Conservation (phyloP, 2,329 filamentous ascomycete genomes). For the Cordyceps pruinosa region DNA sequence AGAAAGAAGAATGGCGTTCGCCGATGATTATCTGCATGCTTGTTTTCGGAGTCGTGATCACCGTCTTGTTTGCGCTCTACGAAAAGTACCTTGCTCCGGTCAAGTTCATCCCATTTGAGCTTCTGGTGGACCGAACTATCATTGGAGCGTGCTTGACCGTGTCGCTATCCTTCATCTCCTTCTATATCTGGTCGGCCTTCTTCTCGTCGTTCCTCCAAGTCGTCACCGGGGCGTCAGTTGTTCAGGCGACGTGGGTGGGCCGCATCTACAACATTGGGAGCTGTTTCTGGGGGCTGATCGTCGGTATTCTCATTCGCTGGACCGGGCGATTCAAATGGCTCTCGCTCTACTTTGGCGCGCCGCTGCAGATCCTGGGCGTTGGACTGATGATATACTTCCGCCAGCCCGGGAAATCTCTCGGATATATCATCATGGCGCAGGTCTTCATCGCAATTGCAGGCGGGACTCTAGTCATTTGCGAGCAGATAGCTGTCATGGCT, state of each 20-base stretch:
- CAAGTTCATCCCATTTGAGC: conserved; percentile 47
- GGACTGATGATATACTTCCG: conserved; percentile 39
- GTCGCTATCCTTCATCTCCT: conserved; percentile 39
- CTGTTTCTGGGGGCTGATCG: conserved; percentile 40
- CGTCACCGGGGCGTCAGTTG: conserved; percentile 35
- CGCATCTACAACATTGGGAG: conserved; percentile 47
- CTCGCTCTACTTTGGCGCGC: conserved; percentile 28
- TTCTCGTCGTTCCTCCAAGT: conserved; percentile 51
- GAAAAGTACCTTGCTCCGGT: conserved; percentile 51
- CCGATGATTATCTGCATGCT: conserved; percentile 53
- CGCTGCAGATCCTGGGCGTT: conserved; percentile 28
- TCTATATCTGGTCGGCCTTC: conserved; percentile 48
- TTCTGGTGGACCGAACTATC: conserved; percentile 46
- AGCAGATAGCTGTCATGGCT: conserved; percentile 53
- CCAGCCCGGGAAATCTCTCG: conserved; percentile 39
- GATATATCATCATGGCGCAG: conserved; percentile 52
- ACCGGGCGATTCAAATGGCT: conserved; percentile 43
- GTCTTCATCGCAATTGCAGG: conserved; percentile 53
- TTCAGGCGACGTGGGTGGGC: conserved; percentile 39
- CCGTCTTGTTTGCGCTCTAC: conserved; percentile 49
- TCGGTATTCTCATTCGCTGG: conserved; percentile 39
- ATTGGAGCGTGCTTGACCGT: conserved; percentile 42
- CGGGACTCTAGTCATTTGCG: conserved; percentile 49
- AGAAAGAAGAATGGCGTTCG: conserved; percentile 38
- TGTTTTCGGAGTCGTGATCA: conserved; percentile 50